Evolutionary conservation across 148 eudicot genomes (phyloP).

Genomic region (Vaccinium myrtillus): DNA sequence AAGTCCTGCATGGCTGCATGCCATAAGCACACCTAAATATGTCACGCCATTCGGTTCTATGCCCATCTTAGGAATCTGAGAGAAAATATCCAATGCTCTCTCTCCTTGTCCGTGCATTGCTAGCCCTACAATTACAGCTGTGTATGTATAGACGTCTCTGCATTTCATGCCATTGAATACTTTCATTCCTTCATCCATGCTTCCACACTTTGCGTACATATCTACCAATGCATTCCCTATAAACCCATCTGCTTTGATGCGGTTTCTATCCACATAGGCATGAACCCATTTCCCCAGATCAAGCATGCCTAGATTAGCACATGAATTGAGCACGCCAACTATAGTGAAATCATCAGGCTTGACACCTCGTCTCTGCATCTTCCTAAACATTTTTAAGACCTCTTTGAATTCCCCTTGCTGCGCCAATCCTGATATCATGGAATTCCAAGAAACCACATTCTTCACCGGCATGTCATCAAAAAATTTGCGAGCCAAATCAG

Average conservation of each 20-base stretch:
- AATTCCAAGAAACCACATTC: conserved; percentile 38
- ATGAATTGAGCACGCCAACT: conserved; percentile 27
- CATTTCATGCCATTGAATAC: conserved; percentile 24
- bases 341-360: conserved; percentile 19
- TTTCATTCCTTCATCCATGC: conserved; percentile 21
- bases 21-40: conserved; percentile 29
- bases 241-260: conserved; percentile 22
- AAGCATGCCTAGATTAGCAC: conserved; percentile 31
- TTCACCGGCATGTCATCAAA: conserved; percentile 18
- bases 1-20: conserved; percentile 30
- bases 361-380: conserved; percentile 25
- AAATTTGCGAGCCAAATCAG: conserved; percentile 17
- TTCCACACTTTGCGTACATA: conserved; percentile 39
- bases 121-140: conserved; percentile 27
- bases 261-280: conserved; percentile 24
- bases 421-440: conserved; percentile 27
- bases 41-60: conserved; percentile 26
- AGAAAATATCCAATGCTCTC: conserved; percentile 28
- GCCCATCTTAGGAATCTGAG: conserved; percentile 23
- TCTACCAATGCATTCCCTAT: conserved; percentile 35
- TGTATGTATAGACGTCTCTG: conserved; percentile 28
- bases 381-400: conserved; percentile 25
- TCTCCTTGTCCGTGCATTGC: conserved; percentile 33
- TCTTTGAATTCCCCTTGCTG: conserved; percentile 31
- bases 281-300: conserved; percentile 33